Evolutionary conservation across 441 rosid genomes (phyloP), one percentile per base, ranked within the genome.

Genomic region (Gossypium trilobum): DNA sequence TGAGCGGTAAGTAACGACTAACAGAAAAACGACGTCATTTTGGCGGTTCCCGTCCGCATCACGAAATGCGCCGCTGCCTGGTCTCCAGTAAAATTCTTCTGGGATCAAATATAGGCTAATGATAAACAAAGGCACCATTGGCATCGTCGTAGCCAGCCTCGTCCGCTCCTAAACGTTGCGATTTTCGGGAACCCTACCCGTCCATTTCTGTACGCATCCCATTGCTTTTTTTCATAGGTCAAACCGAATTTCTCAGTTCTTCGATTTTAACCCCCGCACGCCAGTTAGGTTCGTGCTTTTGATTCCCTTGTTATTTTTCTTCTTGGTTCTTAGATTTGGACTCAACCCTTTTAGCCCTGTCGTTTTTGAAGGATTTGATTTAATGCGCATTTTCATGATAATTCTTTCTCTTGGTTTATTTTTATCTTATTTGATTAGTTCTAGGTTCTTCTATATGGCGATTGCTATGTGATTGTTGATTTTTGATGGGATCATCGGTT

Each of bases 31-130:
- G 76, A 46, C 70, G 63, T 51, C 70, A 73, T 19, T 1, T 14
- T 0, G 56, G 46, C 2, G 0, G 33, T 44, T 50, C 16, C 46
- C 31, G 31, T 58, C 44, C 59, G 70, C 13, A 25, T 5, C 19
- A 13, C 36, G 57, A 11, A 23, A 25, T 20, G 22, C 36, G 19
- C 1, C 13, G 51, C 46, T 20, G 55, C n/a, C 48, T 50, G 39
- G 42, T 73, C 80, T 73, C 20, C 3, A 69, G 80, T 36, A 36
- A 36, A 36, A 77, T 77, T 62, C 59, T 77, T 77, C 80, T 61
- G 9, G 74, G 60, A 23, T 29, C 11, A 5, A 42, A 2, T 14
- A 19, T 14, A 33, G 57, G 11, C 44, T 36, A 9, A 13, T 39
- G 23, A 46, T 57, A 69, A 27, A 52, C 23, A 52, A 27, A 36